phyloP scores from a whole-genome alignment of 345 rosid genomes.

The Geranium rotundifolium region DNA sequence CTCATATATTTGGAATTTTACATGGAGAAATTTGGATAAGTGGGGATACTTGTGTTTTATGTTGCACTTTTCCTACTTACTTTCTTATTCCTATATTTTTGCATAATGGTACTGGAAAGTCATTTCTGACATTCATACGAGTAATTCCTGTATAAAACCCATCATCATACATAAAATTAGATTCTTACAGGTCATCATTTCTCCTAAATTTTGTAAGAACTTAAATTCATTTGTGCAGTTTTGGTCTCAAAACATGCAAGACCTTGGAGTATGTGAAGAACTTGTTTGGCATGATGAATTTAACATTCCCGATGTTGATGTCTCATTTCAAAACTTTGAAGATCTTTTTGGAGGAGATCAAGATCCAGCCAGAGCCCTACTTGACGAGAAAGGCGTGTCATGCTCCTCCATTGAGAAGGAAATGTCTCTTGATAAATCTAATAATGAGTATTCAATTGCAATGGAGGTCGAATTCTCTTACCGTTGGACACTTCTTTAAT shows the following conservation, averaged over 20 bases:
- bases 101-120: background rate
- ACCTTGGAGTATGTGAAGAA: slow-evolving; percentile 78
- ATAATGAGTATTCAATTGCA: slow-evolving; percentile 6
- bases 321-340: slow-evolving; percentile 62
- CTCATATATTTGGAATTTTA: background rate
- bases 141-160: slow-evolving; percentile 2
- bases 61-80: background rate
- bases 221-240: slow-evolving; percentile 32
- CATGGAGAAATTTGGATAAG: background rate
- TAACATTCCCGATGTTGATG: slow-evolving; percentile 70
- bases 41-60: background rate
- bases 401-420: slow-evolving; percentile 29
- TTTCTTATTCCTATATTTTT: background rate
- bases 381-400: slow-evolving; percentile 20
- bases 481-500: background rate
- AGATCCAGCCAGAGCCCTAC: slow-evolving; percentile 22
- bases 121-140: slow-evolving; percentile 6
- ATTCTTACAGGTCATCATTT: background rate
- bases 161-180: background rate
- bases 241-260: slow-evolving; percentile 80
- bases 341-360: slow-evolving; percentile 64
- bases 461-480: slow-evolving; percentile 1
- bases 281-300: slow-evolving; percentile 36
- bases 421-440: slow-evolving; percentile 23
- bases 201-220: background rate